Conservation (phyloP, 352 stramenopile genomes). For the Phytopythium chamaehyphon region DNA sequence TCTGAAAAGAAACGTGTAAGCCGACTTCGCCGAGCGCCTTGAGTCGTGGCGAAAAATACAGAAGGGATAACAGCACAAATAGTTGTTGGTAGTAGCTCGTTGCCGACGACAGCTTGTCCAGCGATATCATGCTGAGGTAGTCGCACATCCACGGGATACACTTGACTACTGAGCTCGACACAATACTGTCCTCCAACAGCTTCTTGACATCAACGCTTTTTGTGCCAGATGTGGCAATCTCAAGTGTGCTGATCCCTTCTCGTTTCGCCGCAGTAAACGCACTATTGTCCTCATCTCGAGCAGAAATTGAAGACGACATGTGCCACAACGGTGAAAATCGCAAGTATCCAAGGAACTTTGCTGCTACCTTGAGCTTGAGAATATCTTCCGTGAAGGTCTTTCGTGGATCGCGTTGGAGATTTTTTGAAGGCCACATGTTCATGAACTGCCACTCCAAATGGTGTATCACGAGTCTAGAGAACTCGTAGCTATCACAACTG, state of each 20-base stretch:
- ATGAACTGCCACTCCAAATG: slow-evolving; percentile 52
- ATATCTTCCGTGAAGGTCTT: slow-evolving; percentile 61
- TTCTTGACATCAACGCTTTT: slow-evolving; percentile 27
- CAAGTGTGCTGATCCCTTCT: slow-evolving; percentile 46
- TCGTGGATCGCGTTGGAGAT: slow-evolving; percentile 25
- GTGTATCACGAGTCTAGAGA: slow-evolving; percentile 53
- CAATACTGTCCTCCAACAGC: slow-evolving; percentile 41
- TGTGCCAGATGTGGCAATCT: slow-evolving; percentile 15
- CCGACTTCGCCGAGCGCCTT: slow-evolving; percentile 46
- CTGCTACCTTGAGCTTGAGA: slow-evolving; percentile 56
- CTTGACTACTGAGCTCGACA: slow-evolving; percentile 36
- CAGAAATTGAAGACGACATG: slow-evolving; percentile 27
- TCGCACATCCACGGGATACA: slow-evolving; percentile 64
- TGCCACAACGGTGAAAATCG: slow-evolving; percentile 62
- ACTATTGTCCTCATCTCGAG: slow-evolving; percentile 32
- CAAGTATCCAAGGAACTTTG: slow-evolving; percentile 65
- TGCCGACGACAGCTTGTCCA: slow-evolving; percentile 39
- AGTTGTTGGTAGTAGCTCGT: slow-evolving; percentile 53
- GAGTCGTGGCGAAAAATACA: slow-evolving; percentile 46
- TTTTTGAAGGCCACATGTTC: slow-evolving; percentile 14
- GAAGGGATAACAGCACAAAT: slow-evolving; percentile 29
- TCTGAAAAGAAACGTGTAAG: slow-evolving; percentile 52
- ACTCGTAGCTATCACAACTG: slow-evolving; percentile 61
- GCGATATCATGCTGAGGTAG: slow-evolving; percentile 56
- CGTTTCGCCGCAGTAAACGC: slow-evolving; percentile 44